Conservation (phyloP, 352 stramenopile species). For the Phytophthora parvispora region DNA sequence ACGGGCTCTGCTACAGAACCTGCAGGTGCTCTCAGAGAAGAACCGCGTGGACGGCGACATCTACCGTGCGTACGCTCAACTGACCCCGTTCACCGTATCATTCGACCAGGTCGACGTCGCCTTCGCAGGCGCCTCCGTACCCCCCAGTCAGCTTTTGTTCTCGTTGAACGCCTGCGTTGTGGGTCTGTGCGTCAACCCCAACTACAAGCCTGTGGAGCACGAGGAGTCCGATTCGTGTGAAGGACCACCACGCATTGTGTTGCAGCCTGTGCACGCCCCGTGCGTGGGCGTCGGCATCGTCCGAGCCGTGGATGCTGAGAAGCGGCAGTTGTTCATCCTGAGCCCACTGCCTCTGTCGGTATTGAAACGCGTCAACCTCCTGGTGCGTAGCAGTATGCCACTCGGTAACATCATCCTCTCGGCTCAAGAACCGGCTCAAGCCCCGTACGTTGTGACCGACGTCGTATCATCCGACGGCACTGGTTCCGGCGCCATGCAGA, state of each 20-base stretch:
- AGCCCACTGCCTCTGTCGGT: conserved; percentile 67
- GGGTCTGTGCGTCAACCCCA: conserved; percentile 75
- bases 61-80: conserved; percentile 54
- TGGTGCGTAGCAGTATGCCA: conserved; percentile 75
- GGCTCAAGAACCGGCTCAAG: conserved; percentile 45
- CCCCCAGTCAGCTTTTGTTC: conserved; percentile 78
- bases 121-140: conserved; percentile 67
- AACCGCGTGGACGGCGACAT: conserved; percentile 69
- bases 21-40: conserved; percentile 79
- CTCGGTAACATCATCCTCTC: conserved; percentile 68
- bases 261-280: conserved; percentile 62
- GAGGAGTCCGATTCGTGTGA: conserved; percentile 15
- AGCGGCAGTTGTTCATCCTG: conserved; percentile 70
- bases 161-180: conserved; percentile 82
- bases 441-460: conserved; percentile 78
- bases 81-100: conserved; percentile 59
- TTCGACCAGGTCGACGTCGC: conserved; percentile 72
- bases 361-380: conserved; percentile 75
- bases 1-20: conserved; percentile 64
- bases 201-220: conserved; percentile 33
- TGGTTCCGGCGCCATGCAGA: conserved; percentile 83
- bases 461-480: conserved; percentile 80
- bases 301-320: conserved; percentile 64
- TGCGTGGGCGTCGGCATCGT: conserved; percentile 79
- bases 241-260: conserved; percentile 61